Base-by-base conservation (phyloP, 805 yeast genomes). In the Candida succiphila region DNA sequence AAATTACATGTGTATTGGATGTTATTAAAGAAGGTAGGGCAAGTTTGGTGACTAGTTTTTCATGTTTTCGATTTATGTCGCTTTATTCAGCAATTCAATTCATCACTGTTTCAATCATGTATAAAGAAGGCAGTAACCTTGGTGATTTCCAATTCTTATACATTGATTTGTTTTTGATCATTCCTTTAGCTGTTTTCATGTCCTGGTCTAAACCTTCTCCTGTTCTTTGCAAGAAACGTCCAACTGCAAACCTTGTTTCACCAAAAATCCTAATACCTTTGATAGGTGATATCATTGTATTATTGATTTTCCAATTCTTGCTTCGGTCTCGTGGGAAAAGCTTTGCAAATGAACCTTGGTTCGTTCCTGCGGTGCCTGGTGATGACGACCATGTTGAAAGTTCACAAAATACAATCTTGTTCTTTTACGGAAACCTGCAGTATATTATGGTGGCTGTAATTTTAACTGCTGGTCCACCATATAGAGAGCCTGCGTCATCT, bases 1-100 rank as follows among this genome's bases (percentile, higher is more conserved):
- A 92, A 44, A 87, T 92, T 28, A 75, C 95, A 3, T 92, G 98
- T 62, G 95, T 89, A 17, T 61, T 86, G 43, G 86, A 85, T 51
- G 92, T 92, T 4, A 85, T 92, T 37, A 78, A 75, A 46, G 97
- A 92, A 54, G 99, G 99, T 4, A 69, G 99, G 40, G 94, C 96
- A 1, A 80, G 96, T 16, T 63, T 92, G 50, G 95, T 88, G 15
- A 92, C 99, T 1, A 82, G 95, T 41, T 92, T 92, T 58, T 79
- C 95, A 25, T 92, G 98, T 56, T 92, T 92, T 75, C 94, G 87
- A 68, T 92, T 84, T 63, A 92, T 92, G 98, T 86, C 96, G 33
- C 60, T 94, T 38, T 92, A 92, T 59, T 85, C 96, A 1, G 97
- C 97, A 1, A 92, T 92, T 48, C 99, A 92, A 56, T 92, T 92